Evolutionary conservation across 495 filamentous ascomycete species (phyloP).

Genomic region (Niebla homalea): DNA sequence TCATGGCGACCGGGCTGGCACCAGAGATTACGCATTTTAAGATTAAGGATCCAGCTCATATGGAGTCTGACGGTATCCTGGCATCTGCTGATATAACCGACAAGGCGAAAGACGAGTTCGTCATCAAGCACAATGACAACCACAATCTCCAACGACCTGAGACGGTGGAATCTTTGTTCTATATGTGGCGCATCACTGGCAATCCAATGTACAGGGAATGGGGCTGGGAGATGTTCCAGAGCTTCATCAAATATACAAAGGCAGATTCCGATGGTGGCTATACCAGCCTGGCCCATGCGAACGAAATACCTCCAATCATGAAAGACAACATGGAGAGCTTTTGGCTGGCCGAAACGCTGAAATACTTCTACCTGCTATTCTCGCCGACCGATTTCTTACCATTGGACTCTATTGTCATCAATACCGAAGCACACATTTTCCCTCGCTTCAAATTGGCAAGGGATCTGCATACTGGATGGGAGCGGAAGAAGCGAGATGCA

Average conservation of each 20-base stretch:
- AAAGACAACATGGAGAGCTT: slow-evolving; percentile 90
- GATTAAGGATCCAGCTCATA: slow-evolving; percentile 47
- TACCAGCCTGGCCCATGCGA: slow-evolving; percentile 66
- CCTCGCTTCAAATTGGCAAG: slow-evolving; percentile 70
- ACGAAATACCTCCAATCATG: slow-evolving; percentile 45
- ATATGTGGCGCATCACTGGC: slow-evolving; percentile 97
- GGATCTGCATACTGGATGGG: slow-evolving; percentile 79
- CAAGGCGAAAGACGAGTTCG: slow-evolving; percentile 59
- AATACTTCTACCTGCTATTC: slow-evolving; percentile 95
- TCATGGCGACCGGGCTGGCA: slow-evolving; percentile 75
- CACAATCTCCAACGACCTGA: slow-evolving; percentile 97
- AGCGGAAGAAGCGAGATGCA: slow-evolving; percentile 47
- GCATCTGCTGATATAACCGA: slow-evolving; percentile 31
- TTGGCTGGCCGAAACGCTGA: slow-evolving; percentile 95
- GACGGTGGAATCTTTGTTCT: slow-evolving; percentile 86
- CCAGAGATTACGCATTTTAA: slow-evolving; percentile 88
- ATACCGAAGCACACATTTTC: slow-evolving; percentile 89
- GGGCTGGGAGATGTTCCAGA: slow-evolving; percentile 98
- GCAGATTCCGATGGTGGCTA: slow-evolving; percentile 58
- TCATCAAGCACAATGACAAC: slow-evolving; percentile 58
- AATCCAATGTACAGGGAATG: slow-evolving; percentile 84
- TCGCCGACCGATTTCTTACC: slow-evolving; percentile 72
- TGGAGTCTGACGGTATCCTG: slow-evolving; percentile 34
- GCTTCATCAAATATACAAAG: slow-evolving; percentile 70
- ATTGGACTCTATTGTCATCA: slow-evolving; percentile 75